Percentiles rank a stretch among this genome's conserved stretches.
These are phyloP conservation scores for Leonotis leonurus DNA, from an alignment of 257 asterid genomes.

Conservation along the genomic window DNA sequence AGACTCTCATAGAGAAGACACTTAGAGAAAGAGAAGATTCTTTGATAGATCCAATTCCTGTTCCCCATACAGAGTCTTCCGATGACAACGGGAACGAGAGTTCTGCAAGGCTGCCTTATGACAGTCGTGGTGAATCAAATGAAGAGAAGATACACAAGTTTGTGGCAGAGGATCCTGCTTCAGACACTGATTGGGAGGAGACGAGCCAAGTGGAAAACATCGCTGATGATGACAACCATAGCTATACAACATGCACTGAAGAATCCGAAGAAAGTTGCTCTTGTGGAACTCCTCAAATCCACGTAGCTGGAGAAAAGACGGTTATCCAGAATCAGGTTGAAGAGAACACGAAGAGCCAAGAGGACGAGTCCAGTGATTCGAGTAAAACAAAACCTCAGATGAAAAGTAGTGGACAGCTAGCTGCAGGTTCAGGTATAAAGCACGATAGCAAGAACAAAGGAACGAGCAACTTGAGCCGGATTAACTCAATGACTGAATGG, in stretches of 20 bases:
- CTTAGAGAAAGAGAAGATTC: conserved; percentile 63
- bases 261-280: conserved; percentile 43
- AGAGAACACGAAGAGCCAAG: conserved; percentile 24
- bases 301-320: neutral
- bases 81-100: conserved; percentile 59
- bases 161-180: conserved; percentile 35
- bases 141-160: conserved; percentile 23
- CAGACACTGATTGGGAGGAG: conserved; percentile 24
- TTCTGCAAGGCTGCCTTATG: conserved; percentile 26
- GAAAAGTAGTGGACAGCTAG: conserved; percentile 20
- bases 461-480: conserved; percentile 64
- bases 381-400: conserved; percentile 11
- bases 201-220: conserved; percentile 3
- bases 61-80: conserved; percentile 35
- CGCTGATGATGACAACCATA: conserved; percentile 50
- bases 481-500: conserved; percentile 62
- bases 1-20: conserved; percentile 68
- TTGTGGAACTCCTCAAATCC: conserved; percentile 30
- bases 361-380: conserved; percentile 24
- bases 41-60: conserved; percentile 35
- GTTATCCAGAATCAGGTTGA: conserved; percentile 14
- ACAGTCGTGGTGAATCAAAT: conserved; percentile 19
- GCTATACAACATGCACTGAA: conserved; percentile 46
- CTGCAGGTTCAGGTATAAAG: conserved; percentile 23
- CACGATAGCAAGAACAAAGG: conserved; percentile 44